A percentile compares a stretch with the other conserved stretches of the same genome.
Evolutionary conservation across 2,329 filamentous ascomycete genomes (phyloP).

Genomic region (Blastomyces silverae): DNA sequence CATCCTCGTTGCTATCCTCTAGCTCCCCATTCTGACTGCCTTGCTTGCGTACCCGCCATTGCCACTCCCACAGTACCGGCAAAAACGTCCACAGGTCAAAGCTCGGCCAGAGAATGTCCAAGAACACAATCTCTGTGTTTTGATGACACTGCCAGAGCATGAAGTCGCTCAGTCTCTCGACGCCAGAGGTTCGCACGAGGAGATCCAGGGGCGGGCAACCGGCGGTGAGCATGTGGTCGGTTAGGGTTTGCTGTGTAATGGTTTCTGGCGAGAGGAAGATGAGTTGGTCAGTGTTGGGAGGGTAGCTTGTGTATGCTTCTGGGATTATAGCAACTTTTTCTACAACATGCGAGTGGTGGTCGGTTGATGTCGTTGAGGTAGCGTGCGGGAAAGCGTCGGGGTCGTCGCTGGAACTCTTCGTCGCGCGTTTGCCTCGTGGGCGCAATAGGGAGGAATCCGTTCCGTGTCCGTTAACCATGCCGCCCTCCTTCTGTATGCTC

Average conservation of each 20-base stretch:
- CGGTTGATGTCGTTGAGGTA: slow-evolving; percentile 42
- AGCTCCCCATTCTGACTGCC: slow-evolving; percentile 13
- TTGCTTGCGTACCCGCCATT: slow-evolving; percentile 54
- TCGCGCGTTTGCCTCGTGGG: slow-evolving; percentile 2
- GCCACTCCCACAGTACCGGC: slow-evolving; percentile 88
- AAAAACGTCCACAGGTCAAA: slow-evolving; percentile 92
- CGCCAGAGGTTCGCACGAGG: slow-evolving; percentile 84
- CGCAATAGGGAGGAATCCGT: slow-evolving; percentile 41
- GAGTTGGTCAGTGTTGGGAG: slow-evolving; percentile 25
- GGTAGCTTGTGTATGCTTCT: slow-evolving; percentile 21
- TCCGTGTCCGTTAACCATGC: slow-evolving; percentile 34
- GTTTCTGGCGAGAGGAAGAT: slow-evolving; percentile 69
- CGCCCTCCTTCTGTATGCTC: slow-evolving; percentile 66
- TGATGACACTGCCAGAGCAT: slow-evolving; percentile 99
- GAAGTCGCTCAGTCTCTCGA: slow-evolving; percentile 89
- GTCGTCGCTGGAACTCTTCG: slow-evolving; percentile 24
- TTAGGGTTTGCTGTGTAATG: slow-evolving; percentile 76
- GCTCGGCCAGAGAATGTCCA: slow-evolving; percentile 90
- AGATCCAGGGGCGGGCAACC: slow-evolving; percentile 82
- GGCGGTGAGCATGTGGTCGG: slow-evolving; percentile 80
- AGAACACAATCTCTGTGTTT: slow-evolving; percentile 83
- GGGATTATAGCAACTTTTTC: slow-evolving; percentile 16
- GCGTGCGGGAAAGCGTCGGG: slow-evolving; percentile 38
- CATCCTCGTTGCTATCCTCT: slow-evolving; percentile 1
- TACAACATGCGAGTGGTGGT: slow-evolving; percentile 39